These are phyloP conservation scores for Marasmius oreades DNA, from an alignment of 1,284 basidiomycete species.

Conservation along the genomic window DNA sequence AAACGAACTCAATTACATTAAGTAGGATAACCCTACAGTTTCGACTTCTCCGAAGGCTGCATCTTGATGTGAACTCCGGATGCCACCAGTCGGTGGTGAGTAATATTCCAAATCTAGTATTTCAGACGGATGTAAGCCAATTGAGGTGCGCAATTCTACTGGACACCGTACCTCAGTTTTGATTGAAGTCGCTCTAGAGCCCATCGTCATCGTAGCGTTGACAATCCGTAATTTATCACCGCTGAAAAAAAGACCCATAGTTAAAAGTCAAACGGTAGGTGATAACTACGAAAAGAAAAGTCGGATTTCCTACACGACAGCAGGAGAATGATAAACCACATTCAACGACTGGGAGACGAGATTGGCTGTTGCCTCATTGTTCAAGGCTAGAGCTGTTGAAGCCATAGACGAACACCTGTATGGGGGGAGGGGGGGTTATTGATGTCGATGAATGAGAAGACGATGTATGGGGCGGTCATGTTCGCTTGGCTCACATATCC, in stretches of 20 bases:
- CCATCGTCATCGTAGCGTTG: constrained; percentile 33
- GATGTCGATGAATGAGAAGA: too few species aligned
- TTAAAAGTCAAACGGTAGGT: too few species aligned
- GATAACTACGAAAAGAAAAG: too few species aligned
- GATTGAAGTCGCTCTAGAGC: constrained; percentile 29
- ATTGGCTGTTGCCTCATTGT: constrained; percentile 20
- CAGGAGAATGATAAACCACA: constrained; percentile 35
- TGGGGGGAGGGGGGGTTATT: too few species aligned
- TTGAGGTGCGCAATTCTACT: not conserved
- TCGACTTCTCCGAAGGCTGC: constrained; percentile 1
- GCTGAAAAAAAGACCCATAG: constrained; percentile 26
- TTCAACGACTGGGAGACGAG: constrained; percentile 41
- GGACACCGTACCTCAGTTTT: constrained; percentile 28
- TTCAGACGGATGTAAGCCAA: not conserved
- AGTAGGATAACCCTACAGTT: not conserved
- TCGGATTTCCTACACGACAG: constrained; percentile 32
- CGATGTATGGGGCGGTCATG: not conserved
- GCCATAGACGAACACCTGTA: constrained; percentile 30
- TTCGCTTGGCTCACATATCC: constrained; percentile 35
- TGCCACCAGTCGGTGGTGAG: constrained; percentile 11
- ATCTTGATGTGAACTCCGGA: constrained; percentile 12
- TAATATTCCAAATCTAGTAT: constrained; percentile 12
- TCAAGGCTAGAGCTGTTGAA: constrained; percentile 25
- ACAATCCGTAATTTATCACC: constrained; percentile 38
- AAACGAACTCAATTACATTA: too few species aligned